Evolutionary conservation across 371 early-diverging fungal genomes (phyloP), one percentile per base, ranked within the genome.

Genomic region (Saksenaea vasiformis): DNA sequence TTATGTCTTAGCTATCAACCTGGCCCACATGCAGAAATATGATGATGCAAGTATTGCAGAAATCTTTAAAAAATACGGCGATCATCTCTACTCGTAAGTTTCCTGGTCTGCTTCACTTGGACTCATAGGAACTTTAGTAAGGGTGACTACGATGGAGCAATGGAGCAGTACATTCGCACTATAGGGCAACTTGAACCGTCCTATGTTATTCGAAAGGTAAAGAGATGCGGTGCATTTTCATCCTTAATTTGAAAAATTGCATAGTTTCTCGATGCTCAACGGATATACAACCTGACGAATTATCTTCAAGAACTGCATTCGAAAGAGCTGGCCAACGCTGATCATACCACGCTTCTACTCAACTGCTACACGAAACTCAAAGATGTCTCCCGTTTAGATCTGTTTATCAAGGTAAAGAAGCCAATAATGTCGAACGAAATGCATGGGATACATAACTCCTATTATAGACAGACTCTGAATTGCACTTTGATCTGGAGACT

Each of bases 311-410:
- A 90, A 61, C 82, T 97, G 0, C 96, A 97, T 70, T 87, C 90
- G 1, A 79, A 86, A 22, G 86, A 90, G 0, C 78, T 95, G 34
- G 97, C 97, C 1, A 95, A 92, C 60, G 85, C 91, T 13, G 96
- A 97, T 70, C 97, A 97, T 72, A 97, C 97, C 0, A 97, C 97
- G 0, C 72, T 97, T 47, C 75, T 98, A 28, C 80, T 98, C n/a
- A 97, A 96, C 69, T 98, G 98, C 82, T 98, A 97, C 72, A 93
- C 97, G 22, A 97, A 97, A 71, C 82, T 95, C 15, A 91, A 93
- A 67, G 96, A 94, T 74, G 90, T 90, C 10, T 84, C 85, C 41
- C 74, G 89, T 11, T 76, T 95, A 19, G 93, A 94, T 70, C 85
- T 87, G 67, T 96, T 98, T 67, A 90, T 98, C 62, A 91, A 92